Evolutionary conservation across 2,329 filamentous ascomycete species (phyloP).

Genomic region (Coniosporium uncinatum): DNA sequence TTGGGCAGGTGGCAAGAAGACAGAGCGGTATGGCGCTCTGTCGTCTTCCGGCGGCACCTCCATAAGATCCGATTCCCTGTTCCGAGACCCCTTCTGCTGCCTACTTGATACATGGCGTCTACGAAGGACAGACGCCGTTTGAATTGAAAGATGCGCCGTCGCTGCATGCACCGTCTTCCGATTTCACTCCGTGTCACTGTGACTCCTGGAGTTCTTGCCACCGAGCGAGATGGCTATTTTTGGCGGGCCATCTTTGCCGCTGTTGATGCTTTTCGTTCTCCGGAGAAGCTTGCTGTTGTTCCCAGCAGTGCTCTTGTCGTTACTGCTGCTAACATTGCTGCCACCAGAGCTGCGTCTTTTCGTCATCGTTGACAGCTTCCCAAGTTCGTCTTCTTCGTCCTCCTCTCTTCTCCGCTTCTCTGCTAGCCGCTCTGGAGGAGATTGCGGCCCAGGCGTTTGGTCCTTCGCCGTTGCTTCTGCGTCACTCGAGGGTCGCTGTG

Average conservation of each 20-base stretch:
- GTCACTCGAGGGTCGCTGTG: conserved; percentile 14
- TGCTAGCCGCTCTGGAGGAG: conserved; percentile 56
- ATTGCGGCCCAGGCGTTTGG: conserved; percentile 14
- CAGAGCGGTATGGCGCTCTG: no score
- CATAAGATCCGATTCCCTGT: no score
- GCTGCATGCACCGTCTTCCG: no score
- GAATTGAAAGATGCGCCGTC: no score
- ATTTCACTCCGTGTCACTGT: no score
- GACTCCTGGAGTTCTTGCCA: no score
- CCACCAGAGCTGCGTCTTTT: conserved; percentile 33
- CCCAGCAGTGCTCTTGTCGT: conserved; percentile 11
- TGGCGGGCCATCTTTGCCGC: conserved; percentile 34
- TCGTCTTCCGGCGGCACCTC: no score
- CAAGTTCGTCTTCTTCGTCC: conserved; percentile 90
- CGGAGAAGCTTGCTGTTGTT: conserved; percentile 11
- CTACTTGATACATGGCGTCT: no score
- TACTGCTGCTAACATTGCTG: conserved; percentile 16
- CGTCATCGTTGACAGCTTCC: conserved; percentile 60
- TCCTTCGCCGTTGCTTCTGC: conserved; percentile 16
- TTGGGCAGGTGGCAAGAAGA: no score
- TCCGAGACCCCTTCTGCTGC: no score
- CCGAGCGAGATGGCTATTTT: conserved; percentile 31
- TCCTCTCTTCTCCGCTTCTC: conserved; percentile 92
- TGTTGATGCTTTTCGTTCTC: conserved; percentile 21
- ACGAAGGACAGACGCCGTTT: no score